Conservation (phyloP, 768 basidiomycete genomes). For the Calocybe gangraenosa region DNA sequence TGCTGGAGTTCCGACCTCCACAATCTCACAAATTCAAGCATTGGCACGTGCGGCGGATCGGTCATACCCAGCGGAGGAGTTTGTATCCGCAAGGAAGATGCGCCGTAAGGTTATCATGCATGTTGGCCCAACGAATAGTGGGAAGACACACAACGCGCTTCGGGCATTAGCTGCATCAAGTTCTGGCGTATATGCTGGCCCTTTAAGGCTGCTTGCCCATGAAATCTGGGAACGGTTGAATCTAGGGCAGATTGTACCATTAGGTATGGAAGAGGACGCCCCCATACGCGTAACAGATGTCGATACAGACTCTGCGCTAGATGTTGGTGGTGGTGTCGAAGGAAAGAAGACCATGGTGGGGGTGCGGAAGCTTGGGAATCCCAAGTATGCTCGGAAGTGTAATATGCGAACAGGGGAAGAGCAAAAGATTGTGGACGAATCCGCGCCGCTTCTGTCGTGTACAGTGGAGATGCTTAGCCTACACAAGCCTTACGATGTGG, state of each 20-base stretch:
- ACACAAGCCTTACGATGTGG: slow-evolving; percentile 56
- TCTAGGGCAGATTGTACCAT: slow-evolving; percentile 79
- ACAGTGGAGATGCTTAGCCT: slow-evolving; percentile 89
- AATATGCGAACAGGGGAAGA: slow-evolving; percentile 95
- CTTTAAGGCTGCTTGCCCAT: slow-evolving; percentile 88
- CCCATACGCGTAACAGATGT: slow-evolving; percentile 25
- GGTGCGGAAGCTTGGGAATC: slow-evolving; percentile 34
- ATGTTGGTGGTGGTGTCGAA: slow-evolving; percentile 21
- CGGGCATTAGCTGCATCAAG: slow-evolving; percentile 77
- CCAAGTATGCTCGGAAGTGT: slow-evolving; percentile 57
- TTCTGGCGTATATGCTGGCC: slow-evolving; percentile 84
- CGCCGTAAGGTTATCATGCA: slow-evolving; percentile 87
- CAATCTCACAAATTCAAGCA: slow-evolving; percentile 33
- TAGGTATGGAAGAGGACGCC: slow-evolving; percentile 47
- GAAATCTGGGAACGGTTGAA: slow-evolving; percentile 94
- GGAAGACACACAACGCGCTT: slow-evolving; percentile 93
- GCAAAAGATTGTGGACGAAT: slow-evolving; percentile 57
- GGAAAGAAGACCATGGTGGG: slow-evolving; percentile 15
- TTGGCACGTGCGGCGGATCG: slow-evolving; percentile 35
- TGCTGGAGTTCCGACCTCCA: slow-evolving; percentile 22
- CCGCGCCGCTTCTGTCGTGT: slow-evolving; percentile 64
- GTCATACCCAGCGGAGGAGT: slow-evolving; percentile 46
- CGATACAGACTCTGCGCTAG: slow-evolving; percentile 18
- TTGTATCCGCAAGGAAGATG: slow-evolving; percentile 48
- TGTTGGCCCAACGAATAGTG: slow-evolving; percentile 96